Conservation (phyloP, 306 rosid genomes). For the Senna tora region DNA sequence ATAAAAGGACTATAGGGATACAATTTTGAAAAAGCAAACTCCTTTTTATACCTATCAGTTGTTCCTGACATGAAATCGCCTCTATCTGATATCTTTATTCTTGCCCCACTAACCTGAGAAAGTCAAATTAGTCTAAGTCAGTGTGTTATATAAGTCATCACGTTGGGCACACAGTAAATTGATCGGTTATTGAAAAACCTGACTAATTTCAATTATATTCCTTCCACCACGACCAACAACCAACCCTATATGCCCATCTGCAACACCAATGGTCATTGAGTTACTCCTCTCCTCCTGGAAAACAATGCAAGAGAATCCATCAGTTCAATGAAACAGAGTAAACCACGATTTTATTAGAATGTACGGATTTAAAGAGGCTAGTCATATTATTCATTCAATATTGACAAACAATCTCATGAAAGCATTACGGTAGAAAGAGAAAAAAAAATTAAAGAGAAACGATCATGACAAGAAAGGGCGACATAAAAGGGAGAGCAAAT, state of each 20-base stretch:
- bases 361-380: not conserved
- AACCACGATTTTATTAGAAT: slow-evolving; percentile 1
- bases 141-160: slow-evolving; percentile 18
- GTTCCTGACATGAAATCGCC: slow-evolving; percentile 98
- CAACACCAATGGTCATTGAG: slow-evolving; percentile 86
- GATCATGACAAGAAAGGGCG: not conserved
- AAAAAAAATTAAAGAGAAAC: not conserved
- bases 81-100: slow-evolving; percentile 98
- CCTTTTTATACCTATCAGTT: slow-evolving; percentile 71
- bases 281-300: slow-evolving; percentile 87
- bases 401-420: slow-evolving; percentile 11
- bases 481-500: not conserved
- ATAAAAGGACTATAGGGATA: not conserved
- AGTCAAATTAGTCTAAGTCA: slow-evolving; percentile 35
- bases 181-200: slow-evolving; percentile 57
- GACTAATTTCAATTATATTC: slow-evolving; percentile 88
- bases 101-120: slow-evolving; percentile 89
- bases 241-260: slow-evolving; percentile 88
- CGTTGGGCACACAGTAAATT: slow-evolving; percentile 9
- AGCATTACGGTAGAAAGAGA: not conserved
- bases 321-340: slow-evolving; percentile 27
- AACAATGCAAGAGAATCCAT: slow-evolving; percentile 34
- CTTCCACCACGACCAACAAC: slow-evolving; percentile 99
- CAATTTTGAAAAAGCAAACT: slow-evolving; percentile 16
- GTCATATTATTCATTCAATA: slow-evolving; percentile 14